Conservation (phyloP, 2,329 filamentous ascomycete species). For the Epichloe gansuensis region DNA sequence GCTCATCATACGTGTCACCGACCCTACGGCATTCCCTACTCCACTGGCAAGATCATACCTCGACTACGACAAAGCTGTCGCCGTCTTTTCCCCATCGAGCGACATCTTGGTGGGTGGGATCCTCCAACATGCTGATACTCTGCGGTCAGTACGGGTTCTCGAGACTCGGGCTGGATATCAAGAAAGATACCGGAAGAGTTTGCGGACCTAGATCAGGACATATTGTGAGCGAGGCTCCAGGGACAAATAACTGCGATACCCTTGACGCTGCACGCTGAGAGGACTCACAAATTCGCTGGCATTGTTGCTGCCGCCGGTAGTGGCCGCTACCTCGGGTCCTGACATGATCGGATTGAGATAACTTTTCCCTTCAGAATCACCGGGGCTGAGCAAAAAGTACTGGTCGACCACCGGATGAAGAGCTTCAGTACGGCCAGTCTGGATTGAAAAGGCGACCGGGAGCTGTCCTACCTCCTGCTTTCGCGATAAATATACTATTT, state of each 20-base stretch:
- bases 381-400: background rate
- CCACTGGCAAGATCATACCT: constrained; percentile 41
- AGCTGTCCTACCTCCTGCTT: background rate
- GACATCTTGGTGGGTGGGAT: constrained; percentile 80
- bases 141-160: constrained; percentile 7
- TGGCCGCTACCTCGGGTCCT: constrained; percentile 18
- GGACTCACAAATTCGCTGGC: constrained; percentile 87
- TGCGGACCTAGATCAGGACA: constrained; percentile 59
- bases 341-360: constrained; percentile 16
- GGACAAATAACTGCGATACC: background rate
- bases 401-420: background rate
- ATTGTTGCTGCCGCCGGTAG: constrained; percentile 49
- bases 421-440: background rate
- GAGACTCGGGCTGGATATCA: background rate
- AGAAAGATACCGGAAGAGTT: constrained; percentile 75
- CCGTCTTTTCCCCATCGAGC: constrained; percentile 93
- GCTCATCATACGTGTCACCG: constrained; percentile 1
- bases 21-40: too few species aligned
- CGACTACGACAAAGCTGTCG: constrained; percentile 91
- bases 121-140: constrained; percentile 64
- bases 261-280: background rate
- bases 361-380: background rate
- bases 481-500: background rate
- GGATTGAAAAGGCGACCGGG: background rate
- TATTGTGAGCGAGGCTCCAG: background rate